Conservation (phyloP, 139 green algal species). For the Coccomyxa sp. region DNA sequence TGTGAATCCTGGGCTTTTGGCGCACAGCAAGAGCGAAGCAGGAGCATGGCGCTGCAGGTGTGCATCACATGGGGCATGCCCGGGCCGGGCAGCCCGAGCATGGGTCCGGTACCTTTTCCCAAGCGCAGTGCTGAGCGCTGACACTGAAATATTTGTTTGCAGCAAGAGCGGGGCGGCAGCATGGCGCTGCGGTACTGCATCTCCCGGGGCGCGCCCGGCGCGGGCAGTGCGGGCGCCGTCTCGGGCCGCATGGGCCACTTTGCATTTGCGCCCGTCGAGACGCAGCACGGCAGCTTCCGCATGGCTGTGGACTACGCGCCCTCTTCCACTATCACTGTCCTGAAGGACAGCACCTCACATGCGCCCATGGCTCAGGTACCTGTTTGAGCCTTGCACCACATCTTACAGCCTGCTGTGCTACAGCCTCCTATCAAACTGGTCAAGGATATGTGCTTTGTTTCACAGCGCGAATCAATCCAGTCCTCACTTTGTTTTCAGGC, state of each 20-base stretch:
- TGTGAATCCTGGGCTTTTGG: background rate
- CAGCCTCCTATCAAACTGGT: too few species aligned
- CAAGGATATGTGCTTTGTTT: too few species aligned
- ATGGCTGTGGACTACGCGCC: slow-evolving; percentile 47
- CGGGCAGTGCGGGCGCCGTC: too few species aligned
- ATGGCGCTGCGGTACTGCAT: slow-evolving; percentile 29
- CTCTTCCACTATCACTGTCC: slow-evolving; percentile 30
- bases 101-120: too few species aligned
- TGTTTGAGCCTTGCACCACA: background rate
- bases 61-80: slow-evolving; percentile 4
- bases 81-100: too few species aligned
- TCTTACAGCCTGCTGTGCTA: too few species aligned
- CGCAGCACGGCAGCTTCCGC: slow-evolving; percentile 38
- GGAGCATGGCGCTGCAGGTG: slow-evolving; percentile 27
- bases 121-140: too few species aligned
- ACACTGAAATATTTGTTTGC: too few species aligned
- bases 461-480: too few species aligned
- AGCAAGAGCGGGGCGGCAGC: slow-evolving; percentile 20
- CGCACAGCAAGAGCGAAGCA: slow-evolving; percentile 14
- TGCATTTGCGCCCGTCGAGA: slow-evolving; percentile 57
- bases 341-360: slow-evolving; percentile 37
- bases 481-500: too few species aligned
- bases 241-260: slow-evolving; percentile 36
- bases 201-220: background rate
- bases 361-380: background rate